Conservation (phyloP, 345 rosid genomes). For the Euphorbia lathyris region DNA sequence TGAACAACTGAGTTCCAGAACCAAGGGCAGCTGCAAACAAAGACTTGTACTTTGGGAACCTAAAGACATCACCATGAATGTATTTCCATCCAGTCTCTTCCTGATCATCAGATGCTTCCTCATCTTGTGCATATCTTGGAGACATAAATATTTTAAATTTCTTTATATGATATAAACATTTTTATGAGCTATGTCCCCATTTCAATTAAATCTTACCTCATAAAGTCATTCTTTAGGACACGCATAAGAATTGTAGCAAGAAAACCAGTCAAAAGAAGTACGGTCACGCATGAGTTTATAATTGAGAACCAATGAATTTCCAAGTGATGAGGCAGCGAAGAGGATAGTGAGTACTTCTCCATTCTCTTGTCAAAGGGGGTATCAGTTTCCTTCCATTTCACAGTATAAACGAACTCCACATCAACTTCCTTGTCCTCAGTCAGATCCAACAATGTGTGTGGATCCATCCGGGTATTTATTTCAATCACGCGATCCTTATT, state of each 20-base stretch:
- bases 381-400: conserved; percentile 33
- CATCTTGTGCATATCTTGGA: conserved; percentile 29
- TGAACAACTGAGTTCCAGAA: conserved; percentile 31
- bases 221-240: conserved; percentile 33
- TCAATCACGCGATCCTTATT: conserved; percentile 36
- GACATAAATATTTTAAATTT: neutral
- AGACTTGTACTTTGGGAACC: conserved; percentile 30
- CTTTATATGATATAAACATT: neutral
- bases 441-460: conserved; percentile 20
- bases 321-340: conserved; percentile 33
- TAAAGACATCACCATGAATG: conserved; percentile 33
- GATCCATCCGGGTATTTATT: conserved; percentile 20
- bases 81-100: conserved; percentile 39
- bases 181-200: neutral
- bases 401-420: conserved; percentile 26
- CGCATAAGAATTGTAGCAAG: conserved; percentile 36
- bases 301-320: conserved; percentile 37
- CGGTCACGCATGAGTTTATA: conserved; percentile 32
- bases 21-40: conserved; percentile 31
- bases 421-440: conserved; percentile 31
- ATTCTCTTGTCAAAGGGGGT: conserved; percentile 31
- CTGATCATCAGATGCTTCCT: conserved; percentile 30
- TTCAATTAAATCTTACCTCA: conserved; percentile 21
- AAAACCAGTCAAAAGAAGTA: conserved; percentile 34
- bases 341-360: conserved; percentile 30